These are phyloP conservation scores for Apiospora kogelbergensis DNA, from an alignment of 2,329 filamentous ascomycete genomes.

Conservation along the genomic window DNA sequence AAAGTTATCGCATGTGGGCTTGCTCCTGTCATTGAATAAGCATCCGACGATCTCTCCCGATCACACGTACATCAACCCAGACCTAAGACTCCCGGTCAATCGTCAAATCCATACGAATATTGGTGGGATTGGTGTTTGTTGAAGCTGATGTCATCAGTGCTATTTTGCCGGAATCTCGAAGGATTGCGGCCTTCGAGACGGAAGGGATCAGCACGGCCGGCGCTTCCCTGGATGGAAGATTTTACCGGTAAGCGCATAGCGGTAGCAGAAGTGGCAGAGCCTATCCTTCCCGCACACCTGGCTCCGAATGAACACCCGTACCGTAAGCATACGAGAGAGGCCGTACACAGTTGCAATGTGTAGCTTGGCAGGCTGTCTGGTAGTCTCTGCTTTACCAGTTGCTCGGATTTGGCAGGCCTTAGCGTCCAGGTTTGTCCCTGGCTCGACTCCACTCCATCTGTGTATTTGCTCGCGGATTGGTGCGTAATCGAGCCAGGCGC, in stretches of 20 bases:
- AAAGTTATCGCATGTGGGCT: neutral
- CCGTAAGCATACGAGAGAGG: neutral
- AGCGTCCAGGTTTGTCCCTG: neutral
- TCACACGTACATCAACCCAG: neutral
- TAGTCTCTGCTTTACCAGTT: neutral
- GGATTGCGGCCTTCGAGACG: neutral
- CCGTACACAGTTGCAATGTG: neutral
- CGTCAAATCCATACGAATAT: neutral
- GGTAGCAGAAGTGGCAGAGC: too few relatives aligned
- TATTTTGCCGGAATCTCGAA: neutral
- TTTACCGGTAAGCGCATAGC: constrained; percentile 2
- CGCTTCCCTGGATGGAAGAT: neutral
- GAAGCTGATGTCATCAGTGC: neutral
- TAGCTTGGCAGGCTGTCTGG: neutral
- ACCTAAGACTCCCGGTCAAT: too few relatives aligned
- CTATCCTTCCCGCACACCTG: neutral
- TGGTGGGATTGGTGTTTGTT: neutral
- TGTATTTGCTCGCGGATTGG: neutral
- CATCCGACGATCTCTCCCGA: neutral
- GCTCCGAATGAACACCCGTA: neutral
- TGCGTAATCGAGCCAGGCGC: neutral
- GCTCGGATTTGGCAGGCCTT: neutral
- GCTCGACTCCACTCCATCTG: neutral
- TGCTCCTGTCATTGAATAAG: neutral
- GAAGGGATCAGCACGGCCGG: neutral